A percentile compares a stretch with the other conserved stretches of the same genome.
These are phyloP conservation scores for Alloascoidea hylecoeti DNA, from an alignment of 805 yeast genomes.

Conservation along the genomic window DNA sequence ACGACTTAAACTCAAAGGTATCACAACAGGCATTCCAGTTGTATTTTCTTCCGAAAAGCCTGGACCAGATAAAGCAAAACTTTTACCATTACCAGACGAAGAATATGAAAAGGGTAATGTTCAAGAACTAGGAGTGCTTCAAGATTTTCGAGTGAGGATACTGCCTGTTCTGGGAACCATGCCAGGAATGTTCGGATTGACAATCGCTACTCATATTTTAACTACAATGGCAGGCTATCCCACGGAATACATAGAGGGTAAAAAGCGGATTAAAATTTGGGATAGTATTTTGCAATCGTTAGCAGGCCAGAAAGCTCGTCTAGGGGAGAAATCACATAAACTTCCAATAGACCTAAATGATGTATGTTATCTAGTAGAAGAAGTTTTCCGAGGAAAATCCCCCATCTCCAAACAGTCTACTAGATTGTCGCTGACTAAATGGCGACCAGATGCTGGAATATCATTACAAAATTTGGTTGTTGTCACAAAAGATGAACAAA, in stretches of 20 bases:
- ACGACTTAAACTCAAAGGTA: conserved; percentile 68
- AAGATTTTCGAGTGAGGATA: conserved; percentile 85
- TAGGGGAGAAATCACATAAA: conserved; percentile 54
- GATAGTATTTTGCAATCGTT: conserved; percentile 73
- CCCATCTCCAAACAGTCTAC: conserved; percentile 77
- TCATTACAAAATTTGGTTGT: conserved; percentile 71
- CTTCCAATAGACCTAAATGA: conserved; percentile 65
- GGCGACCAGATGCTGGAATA: conserved; percentile 62
- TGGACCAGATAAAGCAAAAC: conserved; percentile 81
- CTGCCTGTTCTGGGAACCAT: conserved; percentile 92
- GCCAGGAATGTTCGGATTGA: conserved; percentile 93
- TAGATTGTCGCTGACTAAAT: conserved; percentile 64
- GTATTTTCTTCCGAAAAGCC: conserved; percentile 95
- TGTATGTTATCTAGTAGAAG: conserved; percentile 75
- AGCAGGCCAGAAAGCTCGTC: conserved; percentile 76
- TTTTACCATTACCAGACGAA: conserved; percentile 74
- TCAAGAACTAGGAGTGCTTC: conserved; percentile 74
- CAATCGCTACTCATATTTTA: conserved; percentile 74
- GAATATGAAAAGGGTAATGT: conserved; percentile 74
- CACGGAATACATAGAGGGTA: conserved; percentile 82
- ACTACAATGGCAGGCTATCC: conserved; percentile 80
- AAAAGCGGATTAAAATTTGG: conserved; percentile 72
- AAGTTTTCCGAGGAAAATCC: conserved; percentile 85
- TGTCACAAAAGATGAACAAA: conserved; percentile 82
- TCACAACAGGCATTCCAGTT: conserved; percentile 63